Base-by-base conservation (phyloP, 2,329 filamentous ascomycete species). In the Talaromyces sp. region DNA sequence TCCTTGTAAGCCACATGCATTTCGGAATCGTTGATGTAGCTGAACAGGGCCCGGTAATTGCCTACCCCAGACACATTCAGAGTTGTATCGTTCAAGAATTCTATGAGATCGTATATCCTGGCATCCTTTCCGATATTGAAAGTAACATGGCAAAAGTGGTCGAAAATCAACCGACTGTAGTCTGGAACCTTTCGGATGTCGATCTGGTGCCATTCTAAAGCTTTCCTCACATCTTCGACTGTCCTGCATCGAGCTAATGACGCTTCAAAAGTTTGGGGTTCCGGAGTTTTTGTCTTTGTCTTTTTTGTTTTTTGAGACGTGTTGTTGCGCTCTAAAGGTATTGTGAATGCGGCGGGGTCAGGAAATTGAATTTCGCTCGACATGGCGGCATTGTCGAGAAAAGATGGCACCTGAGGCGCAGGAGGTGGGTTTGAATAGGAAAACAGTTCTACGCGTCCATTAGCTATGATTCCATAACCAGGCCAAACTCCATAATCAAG, bases 101-200 rank as follows among this genome's bases (percentile, higher is more conserved):
- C 53, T 25, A 72, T 55, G 1, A 71, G 63, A 47, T 76, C 70
- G 5, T 63, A 51, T 33, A 76, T 62, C n/a, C 22, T 7, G 32
- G 52, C 30, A 15, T 44, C 27, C 13, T 59, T 28, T 25, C 55
- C 52, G 3, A 30, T 3, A 10, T 9, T 13, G 15, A 33, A 44
- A 11, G 32, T 55, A 8, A 62, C 13, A 55, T 62, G 52, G 51
- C 55, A 59, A 52, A 78, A 62, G 27, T 69, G 67, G 32, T 69
- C 61, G 60, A 78, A 73, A 57, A 76, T 73, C 61, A 70, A 62
- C 19, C 68, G 72, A 59, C 75, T 77, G 57, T 71, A 72, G 10
- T 63, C 63, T 6, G 75, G 75, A 51, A 74, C 68, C n/a, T 66
- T 67, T 58, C 68, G 69, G 28, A 77, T 67, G 59, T 77, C 70